Evolutionary conservation across 768 basidiomycete genomes (phyloP).

Genomic region (Lyophyllum atratum): DNA sequence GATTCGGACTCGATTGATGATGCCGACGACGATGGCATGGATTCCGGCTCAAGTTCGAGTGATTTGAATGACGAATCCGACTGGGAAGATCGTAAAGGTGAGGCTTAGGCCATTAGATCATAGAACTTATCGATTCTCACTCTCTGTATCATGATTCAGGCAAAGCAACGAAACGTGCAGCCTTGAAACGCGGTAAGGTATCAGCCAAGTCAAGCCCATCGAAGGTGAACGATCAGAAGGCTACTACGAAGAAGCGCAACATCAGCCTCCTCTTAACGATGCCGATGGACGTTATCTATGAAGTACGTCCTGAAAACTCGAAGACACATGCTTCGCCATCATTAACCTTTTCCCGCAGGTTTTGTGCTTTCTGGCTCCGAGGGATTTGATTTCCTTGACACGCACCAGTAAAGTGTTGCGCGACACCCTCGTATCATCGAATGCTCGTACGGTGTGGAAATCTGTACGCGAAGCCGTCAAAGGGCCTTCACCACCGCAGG

Average conservation of each 20-base stretch:
- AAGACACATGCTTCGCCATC: neutral
- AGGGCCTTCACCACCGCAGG: conserved; percentile 22
- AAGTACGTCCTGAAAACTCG: conserved; percentile 10
- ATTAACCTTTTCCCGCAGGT: conserved; percentile 18
- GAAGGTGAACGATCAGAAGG: neutral
- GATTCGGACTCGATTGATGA: no score
- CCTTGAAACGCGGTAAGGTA: conserved; percentile 3
- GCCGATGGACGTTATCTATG: conserved; percentile 30
- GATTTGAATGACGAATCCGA: neutral
- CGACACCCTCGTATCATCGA: conserved; percentile 14
- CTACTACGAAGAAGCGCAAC: neutral
- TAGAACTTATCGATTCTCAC: neutral
- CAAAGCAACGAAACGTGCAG: neutral
- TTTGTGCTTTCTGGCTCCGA: conserved; percentile 21
- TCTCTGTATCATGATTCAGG: neutral
- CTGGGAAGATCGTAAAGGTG: neutral
- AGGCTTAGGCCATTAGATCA: neutral
- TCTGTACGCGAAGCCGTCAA: conserved; percentile 12
- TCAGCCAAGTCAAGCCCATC: neutral
- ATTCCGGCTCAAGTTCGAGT: neutral
- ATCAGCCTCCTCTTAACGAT: conserved; percentile 19
- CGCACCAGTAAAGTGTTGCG: conserved; percentile 24
- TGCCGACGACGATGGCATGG: neutral
- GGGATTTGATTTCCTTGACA: conserved; percentile 26
- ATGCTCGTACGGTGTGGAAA: conserved; percentile 28